Percentiles rank a stretch among this genome's conserved stretches.
Conservation (phyloP, 2,329 filamentous ascomycete genomes). For the Diplodia sapinea region DNA sequence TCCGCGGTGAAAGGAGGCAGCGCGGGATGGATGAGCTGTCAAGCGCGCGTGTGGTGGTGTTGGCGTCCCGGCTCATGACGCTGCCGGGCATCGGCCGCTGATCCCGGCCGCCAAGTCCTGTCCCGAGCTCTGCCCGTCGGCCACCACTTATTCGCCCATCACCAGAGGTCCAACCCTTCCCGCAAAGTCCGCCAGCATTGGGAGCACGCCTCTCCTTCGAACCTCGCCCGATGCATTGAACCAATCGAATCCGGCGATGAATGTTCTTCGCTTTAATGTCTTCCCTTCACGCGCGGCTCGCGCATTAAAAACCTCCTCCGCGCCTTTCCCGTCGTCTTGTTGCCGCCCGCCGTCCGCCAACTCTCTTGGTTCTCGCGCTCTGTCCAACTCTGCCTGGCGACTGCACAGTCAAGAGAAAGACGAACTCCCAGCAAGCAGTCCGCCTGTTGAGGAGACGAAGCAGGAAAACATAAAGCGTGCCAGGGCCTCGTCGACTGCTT, state of each 20-base stretch:
- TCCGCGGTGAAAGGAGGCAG: conserved; percentile 36
- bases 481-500: conserved; percentile 39
- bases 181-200: background rate
- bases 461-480: conserved; percentile 11
- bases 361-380: background rate
- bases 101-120: conserved; percentile 20
- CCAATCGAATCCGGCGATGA: conserved; percentile 38
- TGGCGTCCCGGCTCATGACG: conserved; percentile 27
- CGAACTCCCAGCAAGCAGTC: background rate
- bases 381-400: conserved; percentile 9
- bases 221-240: background rate
- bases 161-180: background rate
- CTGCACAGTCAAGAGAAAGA: conserved; percentile 3
- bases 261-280: conserved; percentile 36
- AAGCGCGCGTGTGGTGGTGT: conserved; percentile 6
- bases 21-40: conserved; percentile 29
- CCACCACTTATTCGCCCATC: background rate
- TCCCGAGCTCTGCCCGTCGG: conserved; percentile 2
- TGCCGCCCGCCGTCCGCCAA: background rate
- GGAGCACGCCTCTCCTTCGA: conserved; percentile 1
- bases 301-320: conserved; percentile 18
- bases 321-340: background rate
- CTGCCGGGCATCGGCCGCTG: conserved; percentile 16
- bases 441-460: background rate
- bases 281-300: conserved; percentile 34